phyloP scores from a whole-genome alignment of 306 rosid species.

The Begonia masoniana region DNA sequence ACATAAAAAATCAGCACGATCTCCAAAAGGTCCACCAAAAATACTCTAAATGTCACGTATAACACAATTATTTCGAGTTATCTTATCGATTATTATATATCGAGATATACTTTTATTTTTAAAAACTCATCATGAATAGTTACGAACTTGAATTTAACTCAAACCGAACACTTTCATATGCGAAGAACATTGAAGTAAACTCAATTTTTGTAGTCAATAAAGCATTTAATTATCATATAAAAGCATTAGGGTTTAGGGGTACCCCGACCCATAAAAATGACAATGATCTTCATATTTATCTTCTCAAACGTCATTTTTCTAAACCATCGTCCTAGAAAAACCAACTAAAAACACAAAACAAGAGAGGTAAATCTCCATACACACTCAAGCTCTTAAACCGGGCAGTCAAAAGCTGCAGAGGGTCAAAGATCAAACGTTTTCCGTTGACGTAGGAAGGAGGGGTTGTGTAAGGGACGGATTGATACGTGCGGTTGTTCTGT shows the following conservation, averaged over 20 bases:
- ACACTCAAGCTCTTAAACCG: conserved; percentile 45
- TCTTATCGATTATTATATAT: no score
- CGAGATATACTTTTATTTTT: no score
- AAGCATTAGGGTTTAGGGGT: conserved; percentile 25
- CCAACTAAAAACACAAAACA: not conserved
- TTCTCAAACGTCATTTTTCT: conserved; percentile 17
- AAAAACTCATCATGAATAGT: no score
- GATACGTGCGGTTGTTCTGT: conserved; percentile 4
- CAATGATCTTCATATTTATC: conserved; percentile 37
- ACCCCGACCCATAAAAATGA: conserved; percentile 23
- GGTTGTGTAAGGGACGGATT: conserved; percentile 53
- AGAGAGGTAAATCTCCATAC: conserved; percentile 13
- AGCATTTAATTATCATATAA: conserved; percentile 41
- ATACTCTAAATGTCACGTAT: no score
- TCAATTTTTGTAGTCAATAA: conserved; percentile 16
- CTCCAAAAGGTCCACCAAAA: no score
- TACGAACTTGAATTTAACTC: no score
- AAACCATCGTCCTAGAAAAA: conserved; percentile 11
- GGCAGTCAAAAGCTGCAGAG: conserved; percentile 13
- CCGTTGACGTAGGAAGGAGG: conserved; percentile 74
- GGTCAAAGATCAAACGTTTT: conserved; percentile 46
- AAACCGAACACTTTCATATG: no score
- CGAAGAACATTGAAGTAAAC: no score
- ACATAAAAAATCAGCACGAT: no score
- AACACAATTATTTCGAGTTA: no score